Conservation (phyloP, 768 basidiomycete genomes). For the Pisolithus albus region DNA sequence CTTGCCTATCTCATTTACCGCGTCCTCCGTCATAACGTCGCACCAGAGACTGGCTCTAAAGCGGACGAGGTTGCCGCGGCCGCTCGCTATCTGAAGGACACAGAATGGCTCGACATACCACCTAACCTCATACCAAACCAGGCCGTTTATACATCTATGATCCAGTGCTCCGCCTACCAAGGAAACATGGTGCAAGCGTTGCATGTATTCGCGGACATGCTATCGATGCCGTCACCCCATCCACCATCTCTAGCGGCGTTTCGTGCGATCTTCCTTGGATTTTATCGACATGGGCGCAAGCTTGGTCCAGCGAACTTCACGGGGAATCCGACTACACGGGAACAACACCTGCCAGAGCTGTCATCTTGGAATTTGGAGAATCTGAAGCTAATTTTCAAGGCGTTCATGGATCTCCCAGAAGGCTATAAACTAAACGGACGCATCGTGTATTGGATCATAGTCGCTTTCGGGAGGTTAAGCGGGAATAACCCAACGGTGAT, state of each 20-base stretch:
- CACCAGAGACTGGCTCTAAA: slow-evolving; percentile 29
- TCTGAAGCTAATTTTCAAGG: slow-evolving; percentile 50
- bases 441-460: slow-evolving; percentile 60
- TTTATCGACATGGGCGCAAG: slow-evolving; percentile 48
- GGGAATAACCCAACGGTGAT: slow-evolving; percentile 42
- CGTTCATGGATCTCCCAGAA: slow-evolving; percentile 53
- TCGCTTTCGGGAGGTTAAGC: slow-evolving; percentile 58
- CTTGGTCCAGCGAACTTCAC: slow-evolving; percentile 6
- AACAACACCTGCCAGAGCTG: slow-evolving; percentile 6
- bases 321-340: slow-evolving; percentile 1
- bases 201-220: slow-evolving; percentile 60
- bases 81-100: slow-evolving; percentile 33
- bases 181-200: slow-evolving; percentile 58
- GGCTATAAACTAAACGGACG: slow-evolving; percentile 37
- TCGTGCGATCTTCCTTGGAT: slow-evolving; percentile 71
- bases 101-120: slow-evolving; percentile 40
- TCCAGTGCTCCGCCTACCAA: slow-evolving; percentile 66
- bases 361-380: slow-evolving; percentile 49
- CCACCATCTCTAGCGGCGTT: slow-evolving; percentile 49
- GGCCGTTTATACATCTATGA: slow-evolving; percentile 59
- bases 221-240: slow-evolving; percentile 33
- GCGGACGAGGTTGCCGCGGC: slow-evolving; percentile 34
- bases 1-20: slow-evolving; percentile 58
- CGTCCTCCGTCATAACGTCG: slow-evolving; percentile 48
- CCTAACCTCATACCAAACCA: slow-evolving; percentile 47